Conservation (phyloP, 75 land plant species). For the Picea sitchensis region DNA sequence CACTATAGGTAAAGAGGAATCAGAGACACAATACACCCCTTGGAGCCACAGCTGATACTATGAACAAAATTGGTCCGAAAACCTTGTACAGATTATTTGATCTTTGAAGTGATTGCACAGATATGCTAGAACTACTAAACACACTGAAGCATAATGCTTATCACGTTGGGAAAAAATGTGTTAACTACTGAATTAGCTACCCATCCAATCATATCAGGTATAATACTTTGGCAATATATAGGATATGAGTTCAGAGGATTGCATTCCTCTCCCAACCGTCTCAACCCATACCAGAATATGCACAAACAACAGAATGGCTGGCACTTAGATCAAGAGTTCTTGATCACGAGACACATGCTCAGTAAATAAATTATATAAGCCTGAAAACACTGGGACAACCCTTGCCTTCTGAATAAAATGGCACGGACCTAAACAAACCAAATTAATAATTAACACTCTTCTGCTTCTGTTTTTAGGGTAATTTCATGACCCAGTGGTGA, state of each 20-base stretch:
- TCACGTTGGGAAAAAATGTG: slow-evolving; percentile 5
- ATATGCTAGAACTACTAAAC: background rate
- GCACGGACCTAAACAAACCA: background rate
- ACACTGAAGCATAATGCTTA: slow-evolving; percentile 13
- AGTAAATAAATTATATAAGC: background rate
- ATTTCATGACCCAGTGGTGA: slow-evolving; percentile 4
- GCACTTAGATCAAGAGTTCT: too few species aligned
- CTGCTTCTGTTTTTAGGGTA: background rate
- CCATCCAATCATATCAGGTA: background rate
- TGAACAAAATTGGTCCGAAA: slow-evolving; percentile 11
- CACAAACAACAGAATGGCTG: background rate
- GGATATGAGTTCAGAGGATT: background rate
- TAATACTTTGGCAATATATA: background rate
- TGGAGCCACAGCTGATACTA: background rate
- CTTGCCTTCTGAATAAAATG: slow-evolving; percentile 2
- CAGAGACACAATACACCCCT: background rate
- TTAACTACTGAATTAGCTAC: slow-evolving; percentile 1
- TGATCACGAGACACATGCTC: background rate
- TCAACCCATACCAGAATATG: slow-evolving; percentile 10
- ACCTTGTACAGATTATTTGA: slow-evolving; percentile 11
- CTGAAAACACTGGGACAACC: background rate
- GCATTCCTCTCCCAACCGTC: background rate
- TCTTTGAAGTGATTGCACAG: slow-evolving; percentile 6
- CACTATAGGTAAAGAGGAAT: background rate
- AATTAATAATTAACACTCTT: background rate